A percentile compares a stretch with the other conserved stretches of the same genome.
Conservation (phyloP, 2,329 filamentous ascomycete species). For the Colletotrichum gloeosporioides region DNA sequence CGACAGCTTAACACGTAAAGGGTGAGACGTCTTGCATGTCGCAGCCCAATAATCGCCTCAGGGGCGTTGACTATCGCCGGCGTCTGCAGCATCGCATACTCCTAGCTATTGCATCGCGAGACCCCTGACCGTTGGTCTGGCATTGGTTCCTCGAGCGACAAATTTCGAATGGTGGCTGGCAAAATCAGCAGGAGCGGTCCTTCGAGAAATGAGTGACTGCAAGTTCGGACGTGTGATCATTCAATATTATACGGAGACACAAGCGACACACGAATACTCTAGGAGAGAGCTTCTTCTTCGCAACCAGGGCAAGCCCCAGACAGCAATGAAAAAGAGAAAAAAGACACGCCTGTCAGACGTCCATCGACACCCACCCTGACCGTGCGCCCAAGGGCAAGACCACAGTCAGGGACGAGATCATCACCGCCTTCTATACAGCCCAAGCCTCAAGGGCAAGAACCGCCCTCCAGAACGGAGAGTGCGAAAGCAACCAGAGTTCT, state of each 20-base stretch:
- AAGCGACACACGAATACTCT: too few relatives aligned
- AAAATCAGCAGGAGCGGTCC: background rate
- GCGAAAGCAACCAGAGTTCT: constrained; percentile 66
- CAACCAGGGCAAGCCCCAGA: constrained; percentile 49
- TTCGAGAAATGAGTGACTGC: accelerated
- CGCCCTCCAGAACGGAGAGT: constrained; percentile 68
- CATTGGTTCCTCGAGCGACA: background rate
- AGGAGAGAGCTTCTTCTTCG: constrained; percentile 52
- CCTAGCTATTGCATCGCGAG: background rate
- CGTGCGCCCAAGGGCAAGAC: constrained; percentile 80
- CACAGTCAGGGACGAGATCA: constrained; percentile 84
- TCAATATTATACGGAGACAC: too few relatives aligned
- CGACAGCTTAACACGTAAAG: background rate
- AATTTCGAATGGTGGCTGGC: background rate
- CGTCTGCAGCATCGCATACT: background rate
- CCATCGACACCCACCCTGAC: constrained; percentile 82
- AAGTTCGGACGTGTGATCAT: background rate
- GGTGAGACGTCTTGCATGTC: background rate
- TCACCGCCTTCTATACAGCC: constrained; percentile 84
- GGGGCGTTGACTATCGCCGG: background rate
- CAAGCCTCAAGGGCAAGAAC: constrained; percentile 29
- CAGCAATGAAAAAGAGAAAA: constrained; percentile 62
- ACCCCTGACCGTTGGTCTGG: background rate
- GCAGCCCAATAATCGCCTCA: background rate
- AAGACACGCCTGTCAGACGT: constrained; percentile 81